Base-by-base conservation (phyloP, 805 yeast genomes). In the Saturnispora saitoi region DNA sequence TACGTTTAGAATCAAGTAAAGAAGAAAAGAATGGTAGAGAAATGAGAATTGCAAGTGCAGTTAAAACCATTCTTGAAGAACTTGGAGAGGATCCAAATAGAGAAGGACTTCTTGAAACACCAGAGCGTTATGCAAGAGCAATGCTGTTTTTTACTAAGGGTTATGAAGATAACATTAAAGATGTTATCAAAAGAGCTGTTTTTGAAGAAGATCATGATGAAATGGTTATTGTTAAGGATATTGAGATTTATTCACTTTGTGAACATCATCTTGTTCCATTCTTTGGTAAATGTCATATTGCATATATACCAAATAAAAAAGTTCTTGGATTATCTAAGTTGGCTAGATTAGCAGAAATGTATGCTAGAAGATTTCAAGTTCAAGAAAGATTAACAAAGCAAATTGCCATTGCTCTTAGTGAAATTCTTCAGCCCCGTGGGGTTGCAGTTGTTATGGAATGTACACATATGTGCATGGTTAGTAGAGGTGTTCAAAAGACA, bases 361-460 rank as follows among this genome's bases (percentile, higher is more conserved):
- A 89, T 62, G 77, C 95, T 4, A 79, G 98, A 67, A 77, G 99
- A 59, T 76, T 93, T 58, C 99, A 93, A 68, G 99, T 93, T n/a
- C 99, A 93, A 68, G 99, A 93, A 65, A 75, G 99, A 56, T 75
- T 93, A 53, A 93, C 99, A 11, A 93, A 93, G 66, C 99, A 93
- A 66, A 90, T 93, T 48, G 98, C 99, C 30, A 86, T 89, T 85
- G 97, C 98, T 1, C 69, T 93, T 48, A 80, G 83, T 64, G 97
- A 89, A 61, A 86, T 90, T 51, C 73, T 93, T 59, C 83, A 85
- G 60, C 99, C 99, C 15, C 77, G 90, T 60, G 99, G 99, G 53
- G 99, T 93, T 8, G 99, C 98, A 1, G 99, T 93, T 37, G 98
- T 93, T 26, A 89, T 93, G 60, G 99, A 93, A 68, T 97, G 97